Conservation (phyloP, 805 yeast genomes). For the Ogataea angusta region DNA sequence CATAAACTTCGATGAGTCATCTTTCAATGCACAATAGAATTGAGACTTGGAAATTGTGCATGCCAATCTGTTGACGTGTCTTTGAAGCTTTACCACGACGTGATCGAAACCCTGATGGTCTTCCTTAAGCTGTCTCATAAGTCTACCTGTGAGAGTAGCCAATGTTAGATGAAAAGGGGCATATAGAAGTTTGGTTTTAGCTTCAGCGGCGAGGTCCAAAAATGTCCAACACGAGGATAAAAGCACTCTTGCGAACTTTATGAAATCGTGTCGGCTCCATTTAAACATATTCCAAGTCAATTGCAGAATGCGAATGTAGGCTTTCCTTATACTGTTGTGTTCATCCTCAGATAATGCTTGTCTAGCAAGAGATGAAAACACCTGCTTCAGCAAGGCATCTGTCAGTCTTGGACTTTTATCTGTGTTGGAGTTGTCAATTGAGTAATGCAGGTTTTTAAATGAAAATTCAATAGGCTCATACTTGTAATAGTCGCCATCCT, state of each 20-base stretch:
- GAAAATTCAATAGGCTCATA: conserved; percentile 17
- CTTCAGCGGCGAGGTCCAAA: conserved; percentile 8
- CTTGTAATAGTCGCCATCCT: conserved; percentile 18
- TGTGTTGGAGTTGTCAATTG: conserved; percentile 12
- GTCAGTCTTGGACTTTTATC: conserved; percentile 9
- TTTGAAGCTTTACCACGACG: conserved; percentile 9
- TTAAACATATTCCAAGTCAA: conserved; percentile 23
- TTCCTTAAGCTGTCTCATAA: neutral
- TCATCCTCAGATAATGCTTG: neutral
- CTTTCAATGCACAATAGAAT: conserved; percentile 15
- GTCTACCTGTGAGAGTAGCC: conserved; percentile 8
- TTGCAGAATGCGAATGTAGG: conserved; percentile 24
- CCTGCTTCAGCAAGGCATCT: conserved; percentile 12
- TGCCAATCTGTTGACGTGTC: conserved; percentile 13
- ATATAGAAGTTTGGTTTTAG: conserved; percentile 12
- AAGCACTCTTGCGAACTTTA: conserved; percentile 16
- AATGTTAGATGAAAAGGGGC: conserved; percentile 26
- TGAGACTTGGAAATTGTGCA: conserved; percentile 19
- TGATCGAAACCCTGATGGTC: neutral
- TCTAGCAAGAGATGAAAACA: conserved; percentile 8
- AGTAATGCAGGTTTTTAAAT: conserved; percentile 13
- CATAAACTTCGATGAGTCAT: conserved; percentile 8
- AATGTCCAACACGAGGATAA: conserved; percentile 11
- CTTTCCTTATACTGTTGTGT: neutral
- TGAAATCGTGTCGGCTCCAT: conserved; percentile 10